These are phyloP conservation scores for Trichosporon asahii DNA, from an alignment of 1,284 basidiomycete species.

Conservation along the genomic window DNA sequence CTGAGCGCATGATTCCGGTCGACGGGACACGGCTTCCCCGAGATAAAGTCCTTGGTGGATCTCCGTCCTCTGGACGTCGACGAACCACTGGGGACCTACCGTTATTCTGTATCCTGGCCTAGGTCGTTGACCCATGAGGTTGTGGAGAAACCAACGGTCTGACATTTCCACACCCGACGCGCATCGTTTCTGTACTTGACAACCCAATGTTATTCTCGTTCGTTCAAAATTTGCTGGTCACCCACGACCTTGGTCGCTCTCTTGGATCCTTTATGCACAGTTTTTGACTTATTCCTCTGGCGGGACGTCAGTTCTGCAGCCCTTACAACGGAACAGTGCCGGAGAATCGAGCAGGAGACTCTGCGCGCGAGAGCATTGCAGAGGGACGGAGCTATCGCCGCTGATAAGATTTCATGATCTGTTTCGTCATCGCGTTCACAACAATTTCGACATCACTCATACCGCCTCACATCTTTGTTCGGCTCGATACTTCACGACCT, in stretches of 20 bases:
- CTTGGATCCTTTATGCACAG: not conserved
- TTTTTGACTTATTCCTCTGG: no score
- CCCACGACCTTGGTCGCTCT: not conserved
- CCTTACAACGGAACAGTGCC: no score
- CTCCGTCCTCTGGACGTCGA: conserved; percentile 15
- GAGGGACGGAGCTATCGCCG: not conserved
- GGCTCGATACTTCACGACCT: not conserved
- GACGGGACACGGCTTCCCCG: conserved; percentile 33
- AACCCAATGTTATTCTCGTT: not conserved
- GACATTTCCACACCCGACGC: conserved; percentile 18
- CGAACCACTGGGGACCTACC: conserved; percentile 22
- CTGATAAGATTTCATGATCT: not conserved
- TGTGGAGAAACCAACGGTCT: conserved; percentile 33
- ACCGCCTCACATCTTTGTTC: not conserved
- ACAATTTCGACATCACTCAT: not conserved
- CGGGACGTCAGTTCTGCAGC: not conserved
- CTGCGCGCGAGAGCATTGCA: not conserved
- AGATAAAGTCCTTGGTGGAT: conserved; percentile 16
- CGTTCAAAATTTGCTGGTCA: not conserved
- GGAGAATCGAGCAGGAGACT: not conserved
- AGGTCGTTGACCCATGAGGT: conserved; percentile 31
- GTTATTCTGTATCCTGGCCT: conserved; percentile 36
- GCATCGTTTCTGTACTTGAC: not conserved
- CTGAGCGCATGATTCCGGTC: conserved; percentile 28
- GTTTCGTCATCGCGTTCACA: not conserved